Conservation (phyloP, 2,329 filamentous ascomycete genomes). For the Xylaria sp. region DNA sequence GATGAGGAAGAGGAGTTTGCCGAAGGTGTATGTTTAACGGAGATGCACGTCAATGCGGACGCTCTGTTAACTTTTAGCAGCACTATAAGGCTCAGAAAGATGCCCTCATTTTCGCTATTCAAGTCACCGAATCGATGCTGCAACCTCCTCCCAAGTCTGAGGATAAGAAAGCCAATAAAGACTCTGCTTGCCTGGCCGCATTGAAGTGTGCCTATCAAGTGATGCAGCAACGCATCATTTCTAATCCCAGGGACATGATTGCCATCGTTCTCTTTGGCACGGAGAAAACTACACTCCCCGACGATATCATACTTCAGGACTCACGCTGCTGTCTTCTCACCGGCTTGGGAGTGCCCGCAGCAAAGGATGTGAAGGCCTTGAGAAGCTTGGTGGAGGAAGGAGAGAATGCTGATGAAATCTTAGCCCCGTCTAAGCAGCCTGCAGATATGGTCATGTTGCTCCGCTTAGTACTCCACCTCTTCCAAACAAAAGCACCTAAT, state of each 20-base stretch:
- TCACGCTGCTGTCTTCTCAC: slow-evolving; percentile 92
- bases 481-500: slow-evolving; percentile 93
- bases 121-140: slow-evolving; percentile 91
- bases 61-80: slow-evolving; percentile 55
- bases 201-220: slow-evolving; percentile 93
- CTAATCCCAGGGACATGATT: slow-evolving; percentile 97
- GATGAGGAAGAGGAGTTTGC: slow-evolving; percentile 73
- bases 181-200: slow-evolving; percentile 83
- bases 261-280: slow-evolving; percentile 93
- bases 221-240: slow-evolving; percentile 99
- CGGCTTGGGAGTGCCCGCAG: slow-evolving; percentile 87
- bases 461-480: slow-evolving; percentile 95
- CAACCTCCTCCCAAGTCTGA: slow-evolving; percentile 68
- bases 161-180: slow-evolving; percentile 79
- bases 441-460: slow-evolving; percentile 88
- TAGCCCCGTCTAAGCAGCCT: slow-evolving; percentile 74
- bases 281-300: slow-evolving; percentile 51
- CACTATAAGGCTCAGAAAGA: slow-evolving; percentile 93
- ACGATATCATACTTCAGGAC: slow-evolving; percentile 69
- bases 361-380: slow-evolving; percentile 84
- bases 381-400: slow-evolving; percentile 81
- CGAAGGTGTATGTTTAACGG: slow-evolving; percentile 60
- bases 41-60: slow-evolving; percentile 7
- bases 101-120: slow-evolving; percentile 96
- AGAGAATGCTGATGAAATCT: slow-evolving; percentile 73